Percentiles rank a stretch among this genome's conserved stretches.
Conservation (phyloP, 139 green algal species). For the Pleodorina starrii region DNA sequence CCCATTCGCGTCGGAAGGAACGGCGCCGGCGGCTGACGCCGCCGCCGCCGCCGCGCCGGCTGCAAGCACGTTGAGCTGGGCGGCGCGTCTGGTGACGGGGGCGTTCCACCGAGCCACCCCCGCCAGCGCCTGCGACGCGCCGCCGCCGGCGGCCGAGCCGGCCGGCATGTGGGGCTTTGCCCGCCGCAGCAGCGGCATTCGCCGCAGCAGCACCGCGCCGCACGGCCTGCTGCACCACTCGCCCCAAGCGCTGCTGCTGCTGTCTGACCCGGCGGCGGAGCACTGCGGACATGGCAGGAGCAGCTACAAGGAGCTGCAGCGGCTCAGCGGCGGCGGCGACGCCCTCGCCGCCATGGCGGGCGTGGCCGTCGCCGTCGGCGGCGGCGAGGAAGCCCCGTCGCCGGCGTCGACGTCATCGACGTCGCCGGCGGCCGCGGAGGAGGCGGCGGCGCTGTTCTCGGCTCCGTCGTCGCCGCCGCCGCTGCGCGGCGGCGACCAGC, state of each 20-base stretch:
- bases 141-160: background rate
- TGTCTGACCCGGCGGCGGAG: constrained; percentile 17
- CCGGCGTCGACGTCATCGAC: background rate
- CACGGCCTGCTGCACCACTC: background rate
- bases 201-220: background rate
- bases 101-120: background rate
- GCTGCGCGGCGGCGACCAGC: background rate
- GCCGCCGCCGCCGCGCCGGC: background rate
- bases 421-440: background rate
- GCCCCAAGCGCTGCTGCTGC: constrained; percentile 11
- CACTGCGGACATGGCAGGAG: background rate
- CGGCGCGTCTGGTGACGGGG: background rate
- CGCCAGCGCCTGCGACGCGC: background rate
- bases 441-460: background rate
- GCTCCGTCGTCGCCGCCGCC: background rate
- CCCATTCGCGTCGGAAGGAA: background rate
- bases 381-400: background rate
- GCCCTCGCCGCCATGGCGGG: background rate
- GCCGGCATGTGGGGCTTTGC: background rate
- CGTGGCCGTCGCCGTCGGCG: no score
- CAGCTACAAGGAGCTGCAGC: constrained; percentile 34
- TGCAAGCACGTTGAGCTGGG: background rate
- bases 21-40: background rate
- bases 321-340: background rate
- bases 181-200: constrained; percentile 2